phyloP scores from a whole-genome alignment of 176 grass and related monocot species.

The Areca catechu region DNA sequence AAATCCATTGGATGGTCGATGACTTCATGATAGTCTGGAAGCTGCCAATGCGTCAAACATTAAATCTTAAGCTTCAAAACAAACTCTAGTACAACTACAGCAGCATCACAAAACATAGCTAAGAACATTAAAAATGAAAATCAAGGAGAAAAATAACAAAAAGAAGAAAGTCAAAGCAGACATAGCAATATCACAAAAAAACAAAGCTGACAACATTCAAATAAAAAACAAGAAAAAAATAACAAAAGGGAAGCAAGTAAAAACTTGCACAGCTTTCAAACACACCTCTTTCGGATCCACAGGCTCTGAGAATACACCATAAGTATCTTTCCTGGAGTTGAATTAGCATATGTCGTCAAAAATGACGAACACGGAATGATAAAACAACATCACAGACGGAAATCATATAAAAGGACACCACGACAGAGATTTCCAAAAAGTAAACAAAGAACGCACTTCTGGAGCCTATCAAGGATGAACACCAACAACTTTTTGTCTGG shows the following conservation, averaged over 20 bases:
- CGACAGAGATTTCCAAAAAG: slow-evolving; percentile 3
- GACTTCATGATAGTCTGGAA: slow-evolving; percentile 45
- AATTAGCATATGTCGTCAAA: background rate
- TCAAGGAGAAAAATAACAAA: too few relatives aligned
- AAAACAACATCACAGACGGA: background rate
- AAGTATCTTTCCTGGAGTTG: slow-evolving; percentile 32
- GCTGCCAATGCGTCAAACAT: slow-evolving; percentile 14
- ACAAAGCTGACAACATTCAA: too few relatives aligned
- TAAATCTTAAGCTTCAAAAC: background rate
- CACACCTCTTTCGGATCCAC: slow-evolving; percentile 43
- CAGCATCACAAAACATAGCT: too few relatives aligned
- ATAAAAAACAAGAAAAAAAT: too few relatives aligned
- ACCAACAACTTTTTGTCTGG: slow-evolving; percentile 39
- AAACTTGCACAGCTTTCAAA: too few relatives aligned
- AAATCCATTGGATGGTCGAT: slow-evolving; percentile 43
- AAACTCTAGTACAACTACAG: too few relatives aligned
- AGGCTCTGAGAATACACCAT: slow-evolving; percentile 39
- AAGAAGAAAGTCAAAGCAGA: too few relatives aligned
- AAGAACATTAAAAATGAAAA: too few relatives aligned
- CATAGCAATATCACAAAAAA: too few relatives aligned
- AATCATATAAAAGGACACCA: slow-evolving; percentile 1
- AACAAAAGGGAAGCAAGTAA: too few relatives aligned
- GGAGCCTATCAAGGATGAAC: slow-evolving; percentile 45
- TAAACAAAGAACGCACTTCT: slow-evolving; percentile 35
- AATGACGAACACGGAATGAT: too few relatives aligned